These are phyloP conservation scores for Madurella fahalii DNA, from an alignment of 2,329 filamentous ascomycete genomes.

Conservation along the genomic window DNA sequence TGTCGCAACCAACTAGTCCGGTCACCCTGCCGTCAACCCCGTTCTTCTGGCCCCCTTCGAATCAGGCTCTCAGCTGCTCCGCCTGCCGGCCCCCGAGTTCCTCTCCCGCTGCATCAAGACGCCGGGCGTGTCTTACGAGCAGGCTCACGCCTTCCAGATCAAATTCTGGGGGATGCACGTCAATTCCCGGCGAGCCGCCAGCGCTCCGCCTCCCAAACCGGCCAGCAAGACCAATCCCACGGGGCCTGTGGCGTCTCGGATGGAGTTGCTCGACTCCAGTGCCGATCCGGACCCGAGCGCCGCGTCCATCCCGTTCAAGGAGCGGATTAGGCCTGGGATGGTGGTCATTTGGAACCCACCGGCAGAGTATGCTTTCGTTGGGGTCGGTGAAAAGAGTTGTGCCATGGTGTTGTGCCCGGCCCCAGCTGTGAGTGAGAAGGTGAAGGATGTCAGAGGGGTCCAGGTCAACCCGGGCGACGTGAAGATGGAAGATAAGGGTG, in stretches of 20 bases:
- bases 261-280: constrained; percentile 26
- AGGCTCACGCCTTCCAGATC: constrained; percentile 39
- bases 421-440: constrained; percentile 17
- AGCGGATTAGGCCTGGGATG: constrained; percentile 42
- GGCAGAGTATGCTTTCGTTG: constrained; percentile 7
- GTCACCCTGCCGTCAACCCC: constrained; percentile 33
- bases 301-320: constrained; percentile 32
- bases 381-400: constrained; percentile 25
- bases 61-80: constrained; percentile 39
- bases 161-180: constrained; percentile 43
- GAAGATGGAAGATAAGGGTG: constrained; percentile 6
- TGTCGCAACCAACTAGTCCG: constrained; percentile 32
- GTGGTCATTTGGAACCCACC: constrained; percentile 33
- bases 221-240: background rate
- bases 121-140: constrained; percentile 32
- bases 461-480: constrained; percentile 6
- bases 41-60: constrained; percentile 37
- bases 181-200: constrained; percentile 32
- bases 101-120: constrained; percentile 39
- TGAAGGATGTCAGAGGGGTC: constrained; percentile 23
- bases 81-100: constrained; percentile 38
- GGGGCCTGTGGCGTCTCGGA: background rate
- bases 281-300: constrained; percentile 28
- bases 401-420: constrained; percentile 33
- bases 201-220: background rate